Conservation (phyloP, 2,329 filamentous ascomycete species). For the Ophiostoma angusticollis region DNA sequence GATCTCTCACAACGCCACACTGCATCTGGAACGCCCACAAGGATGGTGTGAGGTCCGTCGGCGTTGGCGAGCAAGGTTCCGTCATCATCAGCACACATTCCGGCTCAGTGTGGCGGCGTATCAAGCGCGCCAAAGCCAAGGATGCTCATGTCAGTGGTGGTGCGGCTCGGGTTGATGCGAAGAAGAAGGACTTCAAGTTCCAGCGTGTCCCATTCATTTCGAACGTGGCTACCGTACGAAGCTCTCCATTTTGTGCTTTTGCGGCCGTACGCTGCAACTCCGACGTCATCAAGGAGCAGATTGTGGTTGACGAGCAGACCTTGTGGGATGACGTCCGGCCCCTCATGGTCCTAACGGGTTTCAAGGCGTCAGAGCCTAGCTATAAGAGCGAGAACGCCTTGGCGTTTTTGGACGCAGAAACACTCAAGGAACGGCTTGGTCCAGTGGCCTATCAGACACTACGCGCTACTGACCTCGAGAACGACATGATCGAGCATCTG, state of each 20-base stretch:
- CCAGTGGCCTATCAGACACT: slow-evolving; percentile 40
- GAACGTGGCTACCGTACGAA: slow-evolving; percentile 69
- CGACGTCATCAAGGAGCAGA: slow-evolving; percentile 60
- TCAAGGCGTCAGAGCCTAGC: slow-evolving; percentile 33
- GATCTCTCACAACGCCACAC: slow-evolving; percentile 63
- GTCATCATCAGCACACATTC: slow-evolving; percentile 89
- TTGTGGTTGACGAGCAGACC: slow-evolving; percentile 51
- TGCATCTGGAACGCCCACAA: slow-evolving; percentile 85
- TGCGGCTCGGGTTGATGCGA: slow-evolving; percentile 31
- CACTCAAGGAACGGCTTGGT: slow-evolving; percentile 40
- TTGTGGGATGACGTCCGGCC: slow-evolving; percentile 63
- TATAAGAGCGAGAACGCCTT: slow-evolving; percentile 26
- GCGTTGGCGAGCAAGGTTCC: slow-evolving; percentile 82
- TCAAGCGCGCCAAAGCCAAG: slow-evolving; percentile 71
- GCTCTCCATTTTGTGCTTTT: slow-evolving; percentile 82
- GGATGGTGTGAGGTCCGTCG: slow-evolving; percentile 73
- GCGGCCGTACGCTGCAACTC: slow-evolving; percentile 76
- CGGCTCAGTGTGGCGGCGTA: slow-evolving; percentile 83
- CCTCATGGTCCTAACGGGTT: slow-evolving; percentile 53
- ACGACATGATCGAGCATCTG: slow-evolving; percentile 43
- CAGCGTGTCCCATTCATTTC: slow-evolving; percentile 80
- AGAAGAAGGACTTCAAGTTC: slow-evolving; percentile 88
- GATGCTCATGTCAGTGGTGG: slow-evolving; percentile 33
- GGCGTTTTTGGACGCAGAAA: slow-evolving; percentile 28
- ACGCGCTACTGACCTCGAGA: slow-evolving; percentile 52